Evolutionary conservation across 2,329 filamentous ascomycete genomes (phyloP).

Genomic region (Coniochaeta ligniaria): DNA sequence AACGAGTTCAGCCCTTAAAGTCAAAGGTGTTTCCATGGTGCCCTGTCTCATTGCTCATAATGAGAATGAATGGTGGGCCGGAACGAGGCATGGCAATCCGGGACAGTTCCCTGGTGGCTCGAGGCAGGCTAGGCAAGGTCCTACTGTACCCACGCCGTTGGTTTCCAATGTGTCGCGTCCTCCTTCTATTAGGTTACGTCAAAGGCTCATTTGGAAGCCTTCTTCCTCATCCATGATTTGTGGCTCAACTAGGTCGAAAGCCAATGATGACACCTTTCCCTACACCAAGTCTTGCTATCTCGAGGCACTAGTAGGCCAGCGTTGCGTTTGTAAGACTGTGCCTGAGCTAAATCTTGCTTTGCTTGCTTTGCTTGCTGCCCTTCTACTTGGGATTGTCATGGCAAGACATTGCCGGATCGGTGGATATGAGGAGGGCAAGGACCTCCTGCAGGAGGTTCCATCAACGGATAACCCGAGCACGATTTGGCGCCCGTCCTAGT

Average conservation of each 20-base stretch:
- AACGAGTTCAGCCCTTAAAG: neutral
- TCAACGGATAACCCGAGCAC: neutral
- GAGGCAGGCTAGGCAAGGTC: neutral
- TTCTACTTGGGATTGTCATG: neutral
- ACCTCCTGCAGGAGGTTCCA: neutral
- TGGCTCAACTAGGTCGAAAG: neutral
- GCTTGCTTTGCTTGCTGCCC: neutral
- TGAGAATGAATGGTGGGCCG: neutral
- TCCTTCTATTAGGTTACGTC: neutral
- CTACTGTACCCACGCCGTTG: neutral
- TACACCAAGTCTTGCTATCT: neutral
- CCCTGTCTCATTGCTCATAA: neutral
- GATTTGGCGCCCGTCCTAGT: neutral
- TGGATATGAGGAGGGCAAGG: neutral
- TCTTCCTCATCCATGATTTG: neutral
- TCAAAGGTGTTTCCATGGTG: neutral
- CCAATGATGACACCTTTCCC: neutral
- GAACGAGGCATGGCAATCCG: neutral
- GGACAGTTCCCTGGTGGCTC: neutral
- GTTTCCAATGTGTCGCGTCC: neutral
- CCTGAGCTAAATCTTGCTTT: neutral
- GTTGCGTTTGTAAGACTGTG: neutral
- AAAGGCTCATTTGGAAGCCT: neutral
- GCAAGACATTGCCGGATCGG: neutral
- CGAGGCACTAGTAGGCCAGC: neutral